phyloP scores from a whole-genome alignment of 2,329 filamentous ascomycete genomes.

The Aspergillus clavatus region DNA sequence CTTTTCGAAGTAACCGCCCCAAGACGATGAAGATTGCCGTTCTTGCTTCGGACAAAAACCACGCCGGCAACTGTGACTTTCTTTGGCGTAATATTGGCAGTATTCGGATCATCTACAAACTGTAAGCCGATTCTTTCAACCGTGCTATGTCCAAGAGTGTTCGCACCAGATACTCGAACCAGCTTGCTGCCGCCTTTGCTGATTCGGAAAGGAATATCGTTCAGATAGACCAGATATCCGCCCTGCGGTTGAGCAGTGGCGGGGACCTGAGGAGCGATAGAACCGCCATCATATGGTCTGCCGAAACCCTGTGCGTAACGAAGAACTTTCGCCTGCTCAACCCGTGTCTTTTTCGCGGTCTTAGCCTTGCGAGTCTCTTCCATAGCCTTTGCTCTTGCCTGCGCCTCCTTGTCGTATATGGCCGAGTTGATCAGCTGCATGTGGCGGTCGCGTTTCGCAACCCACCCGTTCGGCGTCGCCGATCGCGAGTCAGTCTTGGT shows the following conservation, averaged over 20 bases:
- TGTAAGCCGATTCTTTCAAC: constrained; percentile 43
- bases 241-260: constrained; percentile 28
- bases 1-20: constrained; percentile 69
- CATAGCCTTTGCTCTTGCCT: constrained; percentile 65
- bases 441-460: constrained; percentile 69
- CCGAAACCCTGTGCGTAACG: constrained; percentile 34
- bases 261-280: constrained; percentile 20
- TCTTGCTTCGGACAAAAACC: constrained; percentile 78
- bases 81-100: constrained; percentile 68
- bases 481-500: constrained; percentile 21
- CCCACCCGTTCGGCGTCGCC: constrained; percentile 51
- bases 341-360: constrained; percentile 53
- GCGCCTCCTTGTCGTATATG: constrained; percentile 69
- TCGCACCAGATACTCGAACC: constrained; percentile 65
- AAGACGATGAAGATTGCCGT: constrained; percentile 77
- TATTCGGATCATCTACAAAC: constrained; percentile 51
- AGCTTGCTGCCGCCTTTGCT: constrained; percentile 78
- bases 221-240: constrained; percentile 61
- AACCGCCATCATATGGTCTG: constrained; percentile 12
- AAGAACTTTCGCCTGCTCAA: constrained; percentile 43
- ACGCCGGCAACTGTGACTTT: constrained; percentile 68
- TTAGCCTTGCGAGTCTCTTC: constrained; percentile 57
- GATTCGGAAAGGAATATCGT: constrained; percentile 70
- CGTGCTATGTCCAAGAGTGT: constrained; percentile 4
- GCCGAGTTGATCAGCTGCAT: constrained; percentile 77